These are phyloP conservation scores for Solanum gandarillasii DNA, from an alignment of 257 asterid species.

Conservation along the genomic window DNA sequence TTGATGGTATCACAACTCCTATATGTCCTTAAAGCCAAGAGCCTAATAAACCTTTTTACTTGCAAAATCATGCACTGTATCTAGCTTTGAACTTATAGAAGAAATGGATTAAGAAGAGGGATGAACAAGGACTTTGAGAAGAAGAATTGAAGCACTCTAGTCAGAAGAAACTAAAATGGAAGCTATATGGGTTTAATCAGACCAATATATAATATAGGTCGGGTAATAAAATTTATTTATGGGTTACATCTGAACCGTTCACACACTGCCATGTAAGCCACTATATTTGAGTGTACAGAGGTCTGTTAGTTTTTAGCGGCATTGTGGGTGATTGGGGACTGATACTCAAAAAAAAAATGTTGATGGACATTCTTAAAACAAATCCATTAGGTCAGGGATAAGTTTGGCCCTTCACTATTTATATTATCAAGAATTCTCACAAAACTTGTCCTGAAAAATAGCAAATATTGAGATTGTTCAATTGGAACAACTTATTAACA, in stretches of 20 bases:
- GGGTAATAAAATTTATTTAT: neutral
- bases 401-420: neutral
- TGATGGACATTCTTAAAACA: neutral
- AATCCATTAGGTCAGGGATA: neutral
- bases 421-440: neutral
- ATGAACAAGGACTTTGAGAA: neutral
- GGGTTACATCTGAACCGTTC: neutral
- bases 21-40: neutral
- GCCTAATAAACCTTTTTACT: neutral
- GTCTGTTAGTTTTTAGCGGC: neutral
- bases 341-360: neutral
- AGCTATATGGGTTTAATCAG: neutral
- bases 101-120: neutral
- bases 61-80: neutral
- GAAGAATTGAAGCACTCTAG: neutral
- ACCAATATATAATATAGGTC: neutral
- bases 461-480: neutral
- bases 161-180: neutral
- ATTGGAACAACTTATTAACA: neutral
- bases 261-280: neutral
- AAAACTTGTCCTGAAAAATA: neutral
- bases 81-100: neutral
- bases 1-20: neutral
- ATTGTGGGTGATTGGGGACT: neutral
- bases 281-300: neutral